These are phyloP conservation scores for Emergomyces africanus DNA, from an alignment of 2,329 filamentous ascomycete genomes.

Conservation along the genomic window DNA sequence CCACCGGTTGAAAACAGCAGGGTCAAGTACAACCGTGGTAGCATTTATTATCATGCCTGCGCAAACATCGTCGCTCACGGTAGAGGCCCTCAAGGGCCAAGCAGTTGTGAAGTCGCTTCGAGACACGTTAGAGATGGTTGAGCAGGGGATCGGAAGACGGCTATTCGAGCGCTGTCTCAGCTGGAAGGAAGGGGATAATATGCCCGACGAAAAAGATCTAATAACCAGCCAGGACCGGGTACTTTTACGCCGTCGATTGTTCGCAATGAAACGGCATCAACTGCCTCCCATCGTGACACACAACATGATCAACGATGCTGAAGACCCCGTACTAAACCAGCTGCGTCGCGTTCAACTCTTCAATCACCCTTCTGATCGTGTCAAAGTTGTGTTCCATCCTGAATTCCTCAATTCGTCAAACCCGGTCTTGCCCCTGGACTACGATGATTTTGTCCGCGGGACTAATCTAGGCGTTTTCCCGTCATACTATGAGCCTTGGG, in stretches of 20 bases:
- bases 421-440: slow-evolving; percentile 88
- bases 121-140: slow-evolving; percentile 86
- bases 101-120: slow-evolving; percentile 93
- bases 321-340: slow-evolving; percentile 92
- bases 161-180: slow-evolving; percentile 88
- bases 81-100: slow-evolving; percentile 91
- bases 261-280: slow-evolving; percentile 87
- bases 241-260: slow-evolving; percentile 76
- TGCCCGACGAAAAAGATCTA: slow-evolving; percentile 94
- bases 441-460: slow-evolving; percentile 95
- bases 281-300: slow-evolving; percentile 95
- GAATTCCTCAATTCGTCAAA: slow-evolving; percentile 96
- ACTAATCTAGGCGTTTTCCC: slow-evolving; percentile 93
- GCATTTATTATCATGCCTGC: slow-evolving; percentile 99
- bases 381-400: slow-evolving; percentile 96
- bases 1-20: slow-evolving; percentile 71
- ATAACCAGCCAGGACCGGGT: slow-evolving; percentile 88
- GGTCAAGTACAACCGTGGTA: slow-evolving; percentile 86
- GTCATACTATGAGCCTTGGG: slow-evolving; percentile 99
- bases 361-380: slow-evolving; percentile 87
- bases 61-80: slow-evolving; percentile 85
- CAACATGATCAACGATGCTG: slow-evolving; percentile 91
- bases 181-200: slow-evolving; percentile 87
- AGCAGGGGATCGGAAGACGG: slow-evolving; percentile 81
- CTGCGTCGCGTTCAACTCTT: slow-evolving; percentile 92